Percentiles rank a stretch among this genome's conserved stretches.
phyloP scores from a whole-genome alignment of 768 basidiomycete genomes.

The Scleroderma bovista region DNA sequence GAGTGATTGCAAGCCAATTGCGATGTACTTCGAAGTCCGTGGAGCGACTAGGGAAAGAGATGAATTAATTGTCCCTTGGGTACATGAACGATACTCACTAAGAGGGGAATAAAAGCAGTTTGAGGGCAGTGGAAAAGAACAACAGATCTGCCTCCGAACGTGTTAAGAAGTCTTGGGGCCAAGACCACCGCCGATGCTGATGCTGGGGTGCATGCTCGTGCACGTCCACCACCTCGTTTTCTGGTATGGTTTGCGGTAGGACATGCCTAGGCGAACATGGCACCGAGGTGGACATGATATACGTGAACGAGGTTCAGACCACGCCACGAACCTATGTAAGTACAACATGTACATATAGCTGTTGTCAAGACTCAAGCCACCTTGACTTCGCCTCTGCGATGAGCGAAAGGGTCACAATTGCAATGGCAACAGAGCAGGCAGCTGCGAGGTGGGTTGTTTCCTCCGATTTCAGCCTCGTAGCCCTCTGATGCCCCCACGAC shows the following conservation, averaged over 20 bases:
- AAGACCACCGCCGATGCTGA: constrained; percentile 4
- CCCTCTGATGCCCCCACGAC: neutral
- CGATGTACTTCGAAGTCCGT: constrained; percentile 99
- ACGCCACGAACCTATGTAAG: neutral
- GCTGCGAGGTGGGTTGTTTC: constrained; percentile 40
- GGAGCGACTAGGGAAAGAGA: constrained; percentile 54
- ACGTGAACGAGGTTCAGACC: neutral
- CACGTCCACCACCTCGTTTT: constrained; percentile 6
- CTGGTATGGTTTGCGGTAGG: constrained; percentile 9
- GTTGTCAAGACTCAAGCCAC: neutral
- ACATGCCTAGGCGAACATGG: constrained; percentile 17
- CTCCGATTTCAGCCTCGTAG: neutral
- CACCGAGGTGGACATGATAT: constrained; percentile 13
- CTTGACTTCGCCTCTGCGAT: constrained; percentile 27
- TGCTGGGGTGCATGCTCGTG: neutral
- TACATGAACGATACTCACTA: constrained; percentile 61
- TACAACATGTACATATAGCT: neutral
- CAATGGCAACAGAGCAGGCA: constrained; percentile 41
- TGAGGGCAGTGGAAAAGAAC: constrained; percentile 65
- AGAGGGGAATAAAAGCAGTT: constrained; percentile 79
- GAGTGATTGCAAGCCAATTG: constrained; percentile 95
- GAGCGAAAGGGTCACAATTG: constrained; percentile 49
- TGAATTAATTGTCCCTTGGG: constrained; percentile 3
- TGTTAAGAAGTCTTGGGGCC: constrained; percentile 29
- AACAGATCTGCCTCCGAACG: constrained; percentile 74